Evolutionary conservation across 441 rosid genomes (phyloP).

Genomic region (Populus trichocarpa): DNA sequence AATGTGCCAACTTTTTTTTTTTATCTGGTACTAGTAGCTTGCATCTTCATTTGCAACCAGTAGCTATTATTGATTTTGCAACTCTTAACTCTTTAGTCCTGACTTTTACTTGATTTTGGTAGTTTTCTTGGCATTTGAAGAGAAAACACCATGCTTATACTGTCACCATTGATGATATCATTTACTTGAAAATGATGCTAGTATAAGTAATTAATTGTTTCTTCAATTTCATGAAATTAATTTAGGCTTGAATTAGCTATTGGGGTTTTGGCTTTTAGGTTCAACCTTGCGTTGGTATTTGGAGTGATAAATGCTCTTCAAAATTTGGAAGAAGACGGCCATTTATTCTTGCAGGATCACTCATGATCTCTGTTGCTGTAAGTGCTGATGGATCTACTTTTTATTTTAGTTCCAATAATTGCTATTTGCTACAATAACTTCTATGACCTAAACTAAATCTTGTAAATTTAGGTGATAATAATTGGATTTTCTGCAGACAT

Average conservation of each 20-base stretch:
- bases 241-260: constrained; percentile 9
- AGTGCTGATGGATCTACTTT: constrained; percentile 29
- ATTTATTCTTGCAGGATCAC: constrained; percentile 81
- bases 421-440: constrained; percentile 16
- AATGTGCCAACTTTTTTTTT: neutral
- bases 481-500: constrained; percentile 98
- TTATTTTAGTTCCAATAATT: neutral
- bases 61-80: neutral
- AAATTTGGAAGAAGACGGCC: constrained; percentile 88
- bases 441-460: constrained; percentile 47
- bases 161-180: neutral
- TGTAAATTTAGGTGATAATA: constrained; percentile 80
- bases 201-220: neutral
- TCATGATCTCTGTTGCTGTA: constrained; percentile 83
- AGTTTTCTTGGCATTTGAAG: neutral
- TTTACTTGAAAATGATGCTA: neutral
- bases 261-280: constrained; percentile 50
- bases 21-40: neutral
- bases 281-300: constrained; percentile 96
- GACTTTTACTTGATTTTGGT: neutral
- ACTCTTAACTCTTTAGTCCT: neutral
- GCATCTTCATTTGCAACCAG: neutral
- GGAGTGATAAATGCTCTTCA: constrained; percentile 94
- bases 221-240: neutral
- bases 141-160: neutral